Conservation (phyloP, 1,139 yeast species). For the Lodderomyces pseudojiufengensis region DNA sequence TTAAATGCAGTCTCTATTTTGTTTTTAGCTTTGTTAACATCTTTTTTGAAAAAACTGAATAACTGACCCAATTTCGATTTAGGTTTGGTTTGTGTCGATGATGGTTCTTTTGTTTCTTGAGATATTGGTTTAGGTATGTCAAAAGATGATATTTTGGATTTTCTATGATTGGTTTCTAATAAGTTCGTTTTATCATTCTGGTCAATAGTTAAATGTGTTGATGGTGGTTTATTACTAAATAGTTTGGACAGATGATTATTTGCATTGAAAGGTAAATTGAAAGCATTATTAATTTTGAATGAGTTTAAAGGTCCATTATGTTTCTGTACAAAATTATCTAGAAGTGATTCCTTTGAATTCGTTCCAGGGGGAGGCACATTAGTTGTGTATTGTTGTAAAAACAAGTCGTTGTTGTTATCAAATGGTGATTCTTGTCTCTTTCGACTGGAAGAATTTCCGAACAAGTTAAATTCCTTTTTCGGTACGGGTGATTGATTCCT, state of each 20-base stretch:
- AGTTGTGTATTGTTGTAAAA: no score
- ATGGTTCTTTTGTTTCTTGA: constrained; percentile 13
- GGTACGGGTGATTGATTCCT: neutral
- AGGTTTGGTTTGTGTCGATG: constrained; percentile 5
- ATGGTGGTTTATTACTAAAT: constrained; percentile 7
- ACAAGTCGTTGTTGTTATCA: neutral
- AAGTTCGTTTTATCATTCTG: neutral
- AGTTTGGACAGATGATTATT: neutral
- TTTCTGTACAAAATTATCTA: constrained; percentile 5
- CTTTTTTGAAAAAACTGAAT: constrained; percentile 2
- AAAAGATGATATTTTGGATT: constrained; percentile 1
- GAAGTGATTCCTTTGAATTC: neutral
- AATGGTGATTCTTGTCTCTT: neutral
- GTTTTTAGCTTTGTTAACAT: neutral
- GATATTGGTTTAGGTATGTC: constrained; percentile 3
- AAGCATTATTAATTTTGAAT: neutral
- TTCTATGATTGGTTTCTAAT: neutral
- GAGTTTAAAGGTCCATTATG: constrained; percentile 1
- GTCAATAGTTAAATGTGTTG: constrained; percentile 1
- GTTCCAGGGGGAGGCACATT: no score
- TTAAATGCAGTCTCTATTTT: neutral
- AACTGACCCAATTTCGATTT: constrained; percentile 31
- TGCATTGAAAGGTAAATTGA: constrained; percentile 1
- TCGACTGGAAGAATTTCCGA: constrained; percentile 12
- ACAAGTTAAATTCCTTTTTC: constrained; percentile 1